phyloP scores from a whole-genome alignment of 208 protist species.

The Trichomonas tenax region DNA sequence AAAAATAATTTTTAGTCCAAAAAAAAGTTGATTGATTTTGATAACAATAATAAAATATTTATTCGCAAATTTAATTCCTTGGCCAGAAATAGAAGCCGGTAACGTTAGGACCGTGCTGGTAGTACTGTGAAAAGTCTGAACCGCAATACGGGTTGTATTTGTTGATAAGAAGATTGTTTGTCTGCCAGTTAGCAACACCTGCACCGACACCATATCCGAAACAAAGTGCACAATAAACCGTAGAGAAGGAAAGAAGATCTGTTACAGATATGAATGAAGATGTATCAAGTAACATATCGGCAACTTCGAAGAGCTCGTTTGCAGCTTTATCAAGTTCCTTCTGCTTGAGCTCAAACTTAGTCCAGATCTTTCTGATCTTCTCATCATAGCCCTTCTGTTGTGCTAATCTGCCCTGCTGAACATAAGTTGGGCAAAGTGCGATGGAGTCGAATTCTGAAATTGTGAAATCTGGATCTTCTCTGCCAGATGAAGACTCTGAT shows the following conservation, averaged over 20 bases:
- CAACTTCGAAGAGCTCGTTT: background rate
- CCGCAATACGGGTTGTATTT: background rate
- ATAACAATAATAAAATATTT: too few relatives aligned
- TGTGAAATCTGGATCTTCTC: background rate
- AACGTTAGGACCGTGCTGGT: too few relatives aligned
- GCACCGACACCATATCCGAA: background rate
- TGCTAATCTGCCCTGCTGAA: background rate
- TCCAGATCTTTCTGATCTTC: background rate
- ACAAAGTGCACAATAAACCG: background rate
- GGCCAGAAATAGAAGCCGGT: too few relatives aligned
- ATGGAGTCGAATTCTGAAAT: background rate
- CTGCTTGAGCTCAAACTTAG: background rate
- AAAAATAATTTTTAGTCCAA: too few relatives aligned
- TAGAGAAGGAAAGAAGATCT: background rate
- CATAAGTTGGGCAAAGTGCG: background rate
- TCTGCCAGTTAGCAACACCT: background rate
- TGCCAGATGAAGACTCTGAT: background rate
- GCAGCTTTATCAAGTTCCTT: background rate
- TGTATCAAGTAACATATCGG: background rate
- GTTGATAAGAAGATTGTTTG: background rate
- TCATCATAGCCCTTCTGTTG: too few relatives aligned
- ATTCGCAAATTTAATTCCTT: too few relatives aligned
- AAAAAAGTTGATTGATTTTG: too few relatives aligned
- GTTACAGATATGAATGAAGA: background rate
- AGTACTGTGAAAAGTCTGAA: too few relatives aligned